These are phyloP conservation scores for Amanita rubescens DNA, from an alignment of 768 basidiomycete genomes.

Conservation along the genomic window DNA sequence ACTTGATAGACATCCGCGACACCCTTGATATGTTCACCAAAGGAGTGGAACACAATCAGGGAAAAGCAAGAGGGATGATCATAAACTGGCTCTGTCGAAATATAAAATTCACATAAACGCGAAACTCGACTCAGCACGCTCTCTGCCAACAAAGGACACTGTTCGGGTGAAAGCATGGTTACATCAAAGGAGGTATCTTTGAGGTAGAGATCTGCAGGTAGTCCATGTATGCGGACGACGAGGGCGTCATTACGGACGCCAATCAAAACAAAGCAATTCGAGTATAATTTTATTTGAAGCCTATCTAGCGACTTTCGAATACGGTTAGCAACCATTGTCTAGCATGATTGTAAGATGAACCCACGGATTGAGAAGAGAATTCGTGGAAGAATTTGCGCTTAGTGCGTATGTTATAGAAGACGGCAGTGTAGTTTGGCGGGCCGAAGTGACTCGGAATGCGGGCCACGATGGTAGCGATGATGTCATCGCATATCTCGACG, in stretches of 20 bases:
- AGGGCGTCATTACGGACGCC: not conserved
- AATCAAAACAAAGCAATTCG: not conserved
- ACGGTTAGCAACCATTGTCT: not conserved
- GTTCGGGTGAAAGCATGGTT: not conserved
- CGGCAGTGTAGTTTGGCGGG: slow-evolving; percentile 18
- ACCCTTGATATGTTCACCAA: slow-evolving; percentile 9
- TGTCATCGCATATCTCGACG: slow-evolving; percentile 3
- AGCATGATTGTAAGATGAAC: not conserved
- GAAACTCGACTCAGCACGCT: slow-evolving; percentile 14
- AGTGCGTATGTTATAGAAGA: slow-evolving; percentile 13
- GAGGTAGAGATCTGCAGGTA: slow-evolving; percentile 7
- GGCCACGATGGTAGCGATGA: slow-evolving; percentile 12
- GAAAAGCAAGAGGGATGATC: not conserved
- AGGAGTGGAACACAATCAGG: slow-evolving; percentile 9
- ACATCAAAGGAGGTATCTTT: not conserved
- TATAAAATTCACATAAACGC: slow-evolving; percentile 11
- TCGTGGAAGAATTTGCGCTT: slow-evolving; percentile 17
- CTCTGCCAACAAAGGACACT: slow-evolving; percentile 16
- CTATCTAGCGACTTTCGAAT: not conserved
- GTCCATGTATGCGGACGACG: slow-evolving; percentile 17
- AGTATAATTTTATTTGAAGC: slow-evolving; percentile 7
- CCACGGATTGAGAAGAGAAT: not conserved
- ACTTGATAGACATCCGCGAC: slow-evolving; percentile 13
- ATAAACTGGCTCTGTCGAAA: slow-evolving; percentile 16
- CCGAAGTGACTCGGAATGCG: slow-evolving; percentile 21